Base-by-base conservation (phyloP, 495 filamentous ascomycete genomes). In the Trypethelium eluteriae region DNA sequence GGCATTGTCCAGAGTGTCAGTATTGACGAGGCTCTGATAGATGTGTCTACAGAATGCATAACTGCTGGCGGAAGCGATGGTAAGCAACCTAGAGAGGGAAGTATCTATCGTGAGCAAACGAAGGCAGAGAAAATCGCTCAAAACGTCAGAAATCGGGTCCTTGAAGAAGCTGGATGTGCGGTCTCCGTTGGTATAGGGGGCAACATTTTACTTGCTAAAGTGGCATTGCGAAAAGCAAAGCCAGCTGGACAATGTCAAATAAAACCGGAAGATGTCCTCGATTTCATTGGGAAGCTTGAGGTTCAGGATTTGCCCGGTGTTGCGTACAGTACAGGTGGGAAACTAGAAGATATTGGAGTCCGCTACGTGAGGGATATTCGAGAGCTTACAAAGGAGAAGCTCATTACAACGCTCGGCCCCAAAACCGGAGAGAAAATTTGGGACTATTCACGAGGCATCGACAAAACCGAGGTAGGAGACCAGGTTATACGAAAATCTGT, bases 121-220 rank as follows among this genome's bases (percentile, higher is more conserved):
- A 89, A 88, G 71, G 93, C 88, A 6, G 85, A 92, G 68, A 81
- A 88, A 57, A 86, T 98, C 65, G 92, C 89, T 0, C 74, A 77
- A 34, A 71, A 68, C 2, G 77, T 98, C 6, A 83, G 95, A 32
- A 81, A 84, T 11, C 77, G 82, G 34, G 84, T 96, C 56, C 89
- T 90, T 70, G 71, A 79, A 18, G 88, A 81, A 66, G 95, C 94
- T 0, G 87, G 83, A 5, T 97, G 95, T 74, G 84, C 87, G 62
- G 93, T 97, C 3, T 96, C 93, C 0, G 86, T 98, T n/a, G 94
- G 94, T 0, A 96, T 98, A 67, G 94, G 95, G 2, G 86, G 83
- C 7, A 98, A 96, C 71, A 91, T 98, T 47, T 75, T 98, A 10
- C 83, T 92, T 6, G 95, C 94, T 41, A 96, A 96, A 72, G 83